Evolutionary conservation across 495 filamentous ascomycete genomes (phyloP).

Genomic region (Eremomyces bilateralis): DNA sequence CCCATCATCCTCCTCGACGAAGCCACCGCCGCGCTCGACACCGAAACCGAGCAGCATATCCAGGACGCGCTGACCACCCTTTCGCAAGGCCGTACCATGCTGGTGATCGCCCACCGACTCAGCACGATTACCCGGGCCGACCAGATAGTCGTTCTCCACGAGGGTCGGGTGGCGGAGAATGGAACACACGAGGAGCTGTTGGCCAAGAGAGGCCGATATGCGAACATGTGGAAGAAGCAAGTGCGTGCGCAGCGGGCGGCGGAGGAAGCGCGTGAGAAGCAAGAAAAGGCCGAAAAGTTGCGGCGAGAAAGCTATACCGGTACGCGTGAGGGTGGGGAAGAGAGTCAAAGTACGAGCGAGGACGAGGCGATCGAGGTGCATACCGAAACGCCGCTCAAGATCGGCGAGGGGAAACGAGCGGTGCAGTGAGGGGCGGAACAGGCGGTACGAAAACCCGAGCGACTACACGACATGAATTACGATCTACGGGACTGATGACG

Average conservation of each 20-base stretch:
- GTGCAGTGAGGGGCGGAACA: too few relatives aligned
- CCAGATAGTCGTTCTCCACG: conserved; percentile 80
- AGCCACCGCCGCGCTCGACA: conserved; percentile 86
- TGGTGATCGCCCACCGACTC: conserved; percentile 69
- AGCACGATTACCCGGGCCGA: conserved; percentile 89
- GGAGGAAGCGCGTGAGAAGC: conserved; percentile 39
- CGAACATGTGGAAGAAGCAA: conserved; percentile 91
- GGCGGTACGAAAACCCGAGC: too few relatives aligned
- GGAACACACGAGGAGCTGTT: conserved; percentile 78
- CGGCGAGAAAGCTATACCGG: conserved; percentile 18
- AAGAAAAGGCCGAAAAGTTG: conserved; percentile 33
- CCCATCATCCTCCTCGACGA: conserved; percentile 93
- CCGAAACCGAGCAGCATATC: conserved; percentile 90
- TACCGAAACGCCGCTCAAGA: too few relatives aligned
- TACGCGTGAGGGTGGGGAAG: conserved; percentile 6
- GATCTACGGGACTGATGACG: too few relatives aligned
- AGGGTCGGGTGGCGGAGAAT: conserved; percentile 60
- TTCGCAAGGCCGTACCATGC: conserved; percentile 62
- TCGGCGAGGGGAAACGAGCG: too few relatives aligned
- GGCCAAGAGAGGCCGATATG: conserved; percentile 54
- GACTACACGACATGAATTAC: too few relatives aligned
- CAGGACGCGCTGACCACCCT: conserved; percentile 66
- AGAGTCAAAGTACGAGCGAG: conserved; percentile 6
- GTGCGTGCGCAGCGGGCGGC: conserved; percentile 70
- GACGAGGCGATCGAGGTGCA: too few relatives aligned